Conservation (phyloP, 2,329 filamentous ascomycete species). For the Ceratocystis destructans region DNA sequence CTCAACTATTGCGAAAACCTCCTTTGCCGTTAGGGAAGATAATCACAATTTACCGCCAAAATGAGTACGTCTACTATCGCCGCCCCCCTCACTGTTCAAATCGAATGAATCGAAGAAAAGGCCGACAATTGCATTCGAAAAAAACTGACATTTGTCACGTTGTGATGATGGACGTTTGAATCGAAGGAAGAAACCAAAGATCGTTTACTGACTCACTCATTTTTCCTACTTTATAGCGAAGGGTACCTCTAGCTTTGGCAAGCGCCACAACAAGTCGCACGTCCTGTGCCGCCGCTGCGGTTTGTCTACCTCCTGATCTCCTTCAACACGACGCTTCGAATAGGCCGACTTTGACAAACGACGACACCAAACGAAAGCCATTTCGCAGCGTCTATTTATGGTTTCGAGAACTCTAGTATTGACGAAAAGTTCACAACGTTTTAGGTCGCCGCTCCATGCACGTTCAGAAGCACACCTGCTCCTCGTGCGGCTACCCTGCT, state of each 20-base stretch:
- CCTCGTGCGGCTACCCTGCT: constrained; percentile 88
- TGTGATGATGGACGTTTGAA: constrained; percentile 8
- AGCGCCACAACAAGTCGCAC: constrained; percentile 94
- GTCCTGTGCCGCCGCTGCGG: constrained; percentile 96
- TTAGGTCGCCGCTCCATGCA: constrained; percentile 90
- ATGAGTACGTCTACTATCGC: constrained; percentile 38
- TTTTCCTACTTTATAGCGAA: constrained; percentile 31
- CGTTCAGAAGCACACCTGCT: constrained; percentile 98
- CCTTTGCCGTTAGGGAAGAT: constrained; percentile 20
- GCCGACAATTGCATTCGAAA: constrained; percentile 18
- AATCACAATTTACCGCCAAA: constrained; percentile 34
- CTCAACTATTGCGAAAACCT: constrained; percentile 18
- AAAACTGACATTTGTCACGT: constrained; percentile 18
- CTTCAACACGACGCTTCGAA: constrained; percentile 14
- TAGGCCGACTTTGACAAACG: constrained; percentile 17
- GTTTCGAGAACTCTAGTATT: neutral
- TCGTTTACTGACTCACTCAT: constrained; percentile 21
- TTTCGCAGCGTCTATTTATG: neutral
- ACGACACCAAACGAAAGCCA: neutral
- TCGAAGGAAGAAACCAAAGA: neutral
- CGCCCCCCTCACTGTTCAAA: constrained; percentile 5
- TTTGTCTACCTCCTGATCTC: constrained; percentile 39
- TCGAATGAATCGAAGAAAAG: constrained; percentile 7
- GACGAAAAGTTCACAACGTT: constrained; percentile 3
- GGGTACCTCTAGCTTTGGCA: constrained; percentile 45